Base-by-base conservation (phyloP, 169 alveolate genomes). In the Plasmodium chabaudi region DNA sequence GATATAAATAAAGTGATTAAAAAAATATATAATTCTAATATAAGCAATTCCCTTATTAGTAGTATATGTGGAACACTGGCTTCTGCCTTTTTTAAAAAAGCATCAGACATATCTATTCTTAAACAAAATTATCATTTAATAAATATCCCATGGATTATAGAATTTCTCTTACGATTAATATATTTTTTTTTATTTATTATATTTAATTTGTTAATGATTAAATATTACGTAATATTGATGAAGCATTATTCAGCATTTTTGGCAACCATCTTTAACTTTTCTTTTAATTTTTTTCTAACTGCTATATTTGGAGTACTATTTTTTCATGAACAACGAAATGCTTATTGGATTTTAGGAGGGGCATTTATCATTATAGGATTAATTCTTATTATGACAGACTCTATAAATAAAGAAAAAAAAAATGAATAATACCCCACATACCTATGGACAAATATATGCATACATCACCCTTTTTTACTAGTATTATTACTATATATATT, bases 21-120 rank as follows among this genome's bases (percentile, higher is more conserved):
- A 10, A 55, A 49, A 53, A 60, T 65, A 21, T 39, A 19, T 42
- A 82, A 44, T n/a, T 60, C 61, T 60, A 44, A 55, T 47, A 67
- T 67, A 51, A 56, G 10, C n/a, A 67, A 82, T 27, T 67, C 84
- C 15, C 25, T 67, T 49, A 67, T 65, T 67, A 82, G 90, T 59
- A 82, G 90, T 60, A 42, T 57, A 34, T 65, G 65, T 44, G 90
- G 84, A 34, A 56, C 90, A 23, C 15, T 82, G 44, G 90, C 84
- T 9, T 82, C 90, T 15, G 90, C 68, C 23, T 82, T 82, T 67
- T 82, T 67, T 60, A 82, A 67, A 68, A 82, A 82, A 39, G 77
- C 84, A 67, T 82, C 61, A 51, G 84, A 67, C 44, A 25, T 67
- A 4, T 82, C 71, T 44, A 34, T 55, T 67, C 55, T 67, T 1